Base-by-base conservation (phyloP, 768 basidiomycete species). In the Phlegmacium glaucopus region DNA sequence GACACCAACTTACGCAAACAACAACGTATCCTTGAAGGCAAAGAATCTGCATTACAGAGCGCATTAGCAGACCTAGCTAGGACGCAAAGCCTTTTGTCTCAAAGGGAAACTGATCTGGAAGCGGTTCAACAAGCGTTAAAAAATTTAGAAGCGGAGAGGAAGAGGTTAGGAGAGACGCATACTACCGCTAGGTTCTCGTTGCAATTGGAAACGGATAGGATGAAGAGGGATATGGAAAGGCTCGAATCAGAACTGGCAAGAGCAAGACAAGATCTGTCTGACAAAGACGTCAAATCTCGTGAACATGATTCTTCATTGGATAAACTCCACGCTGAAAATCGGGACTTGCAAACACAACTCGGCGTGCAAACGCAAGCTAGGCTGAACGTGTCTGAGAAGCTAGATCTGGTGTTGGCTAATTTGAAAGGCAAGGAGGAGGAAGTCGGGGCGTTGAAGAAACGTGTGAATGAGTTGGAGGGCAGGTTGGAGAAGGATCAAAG, bases 291-390 rank as follows among this genome's bases (percentile, higher is more conserved):
- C 15, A 77, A 77, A 54, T 69, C 74, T 18, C 75, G 88, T 13
- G 85, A 90, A 50, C 77, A 85, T 39, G 91, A 94, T 52, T 66
- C 79, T 17, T 75, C 77, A 16, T 69, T 94, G 36, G 91, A 93
- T 61, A 82, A 76, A 45, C 62, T 96, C 49, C 80, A 91, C 54
- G 77, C 81, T 2, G 89, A 91, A 63, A 87, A 87, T 49, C 76
- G 89, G 29, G 93, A 94, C 50, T 72, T 97, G 16, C 77, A 86
- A 4, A 76, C 77, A 1, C 86, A 90, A 60, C 72, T 96, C 1
- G 85, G 92, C 0, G 75, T 85, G 9, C 90, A 94, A 65, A 90
- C 89, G 0, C 95, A 97, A 63, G 85, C 91, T 11, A 71, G 89
- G 46, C 70, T 98, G 44, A 90, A 94, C 55, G 63, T 93, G 4